These are phyloP conservation scores for Penicillium sp. DNA, from an alignment of 2,329 filamentous ascomycete species.

Conservation along the genomic window DNA sequence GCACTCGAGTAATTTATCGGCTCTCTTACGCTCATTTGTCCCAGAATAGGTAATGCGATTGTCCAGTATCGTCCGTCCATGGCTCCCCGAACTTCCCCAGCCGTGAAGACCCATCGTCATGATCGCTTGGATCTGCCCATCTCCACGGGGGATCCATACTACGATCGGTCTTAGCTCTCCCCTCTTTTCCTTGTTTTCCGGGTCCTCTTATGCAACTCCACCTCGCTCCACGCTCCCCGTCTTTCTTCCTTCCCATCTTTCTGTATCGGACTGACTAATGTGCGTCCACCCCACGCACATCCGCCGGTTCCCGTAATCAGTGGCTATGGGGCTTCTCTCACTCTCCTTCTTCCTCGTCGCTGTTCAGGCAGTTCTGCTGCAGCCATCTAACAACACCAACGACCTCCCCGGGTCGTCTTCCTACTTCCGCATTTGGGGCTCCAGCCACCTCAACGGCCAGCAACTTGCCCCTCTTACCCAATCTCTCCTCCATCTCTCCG, in stretches of 20 bases:
- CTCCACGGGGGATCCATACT: slow-evolving; percentile 23
- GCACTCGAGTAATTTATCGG: background rate
- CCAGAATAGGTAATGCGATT: background rate
- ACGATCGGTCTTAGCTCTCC: slow-evolving; percentile 23
- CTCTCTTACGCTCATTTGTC: too few relatives aligned
- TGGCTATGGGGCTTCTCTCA: slow-evolving; percentile 13
- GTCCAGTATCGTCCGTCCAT: background rate
- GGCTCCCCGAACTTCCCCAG: background rate
- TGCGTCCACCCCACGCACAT: slow-evolving; percentile 10
- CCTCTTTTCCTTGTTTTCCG: slow-evolving; percentile 23
- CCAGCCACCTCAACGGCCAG: slow-evolving; percentile 17
- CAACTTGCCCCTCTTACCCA: slow-evolving; percentile 28
- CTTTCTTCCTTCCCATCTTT: slow-evolving; percentile 4
- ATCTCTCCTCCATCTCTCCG: slow-evolving; percentile 19
- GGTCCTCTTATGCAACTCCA: slow-evolving; percentile 16
- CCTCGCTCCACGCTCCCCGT: slow-evolving; percentile 8
- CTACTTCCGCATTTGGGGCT: slow-evolving; percentile 26
- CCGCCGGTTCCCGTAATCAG: slow-evolving; percentile 10
- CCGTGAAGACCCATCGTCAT: background rate
- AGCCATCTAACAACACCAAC: slow-evolving; percentile 31
- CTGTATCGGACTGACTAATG: slow-evolving; percentile 17
- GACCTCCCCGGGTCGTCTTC: slow-evolving; percentile 21
- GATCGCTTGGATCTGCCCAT: slow-evolving; percentile 11
- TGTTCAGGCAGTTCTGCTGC: slow-evolving; percentile 20
- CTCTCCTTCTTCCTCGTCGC: slow-evolving; percentile 12